A percentile compares a stretch with the other conserved stretches of the same genome.
Evolutionary conservation across 495 filamentous ascomycete genomes (phyloP).

Genomic region (Oidiodendron maius): DNA sequence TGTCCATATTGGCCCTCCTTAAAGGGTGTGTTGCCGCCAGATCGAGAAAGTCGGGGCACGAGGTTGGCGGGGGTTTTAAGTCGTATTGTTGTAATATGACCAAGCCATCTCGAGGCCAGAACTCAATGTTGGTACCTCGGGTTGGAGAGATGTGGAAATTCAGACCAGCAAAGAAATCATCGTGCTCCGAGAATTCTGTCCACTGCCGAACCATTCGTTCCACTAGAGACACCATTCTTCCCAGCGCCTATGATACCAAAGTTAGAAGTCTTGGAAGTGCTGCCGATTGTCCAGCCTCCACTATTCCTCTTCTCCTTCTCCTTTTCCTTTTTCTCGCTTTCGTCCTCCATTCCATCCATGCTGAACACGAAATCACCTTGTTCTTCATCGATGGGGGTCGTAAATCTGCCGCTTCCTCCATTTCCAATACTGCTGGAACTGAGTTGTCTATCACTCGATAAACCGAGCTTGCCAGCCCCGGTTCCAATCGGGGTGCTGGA

Average conservation of each 20-base stretch:
- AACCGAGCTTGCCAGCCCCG: background rate
- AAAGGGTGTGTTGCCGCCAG: too few relatives aligned
- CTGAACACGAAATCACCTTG: constrained; percentile 70
- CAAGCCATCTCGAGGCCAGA: too few relatives aligned
- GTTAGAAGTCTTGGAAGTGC: constrained; percentile 12
- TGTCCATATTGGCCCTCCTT: too few relatives aligned
- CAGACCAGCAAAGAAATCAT: background rate
- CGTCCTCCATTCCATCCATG: constrained; percentile 71
- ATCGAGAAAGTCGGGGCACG: too few relatives aligned
- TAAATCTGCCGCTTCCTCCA: constrained; percentile 40
- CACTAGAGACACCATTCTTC: background rate
- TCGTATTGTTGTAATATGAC: too few relatives aligned
- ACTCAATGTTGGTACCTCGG: too few relatives aligned
- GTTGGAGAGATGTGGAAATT: too few relatives aligned
- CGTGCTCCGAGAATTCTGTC: constrained; percentile 9
- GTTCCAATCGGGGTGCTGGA: constrained; percentile 19
- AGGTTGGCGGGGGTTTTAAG: too few relatives aligned
- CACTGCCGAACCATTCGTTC: constrained; percentile 14
- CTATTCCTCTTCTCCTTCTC: constrained; percentile 28
- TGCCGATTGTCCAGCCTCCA: constrained; percentile 23
- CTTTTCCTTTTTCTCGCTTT: constrained; percentile 26
- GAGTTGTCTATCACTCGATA: constrained; percentile 39
- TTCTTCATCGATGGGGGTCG: constrained; percentile 70
- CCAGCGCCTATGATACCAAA: constrained; percentile 12
- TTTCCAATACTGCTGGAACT: constrained; percentile 43